Base-by-base conservation (phyloP, 208 protist genomes). In the Wallacemonas rigidus region DNA sequence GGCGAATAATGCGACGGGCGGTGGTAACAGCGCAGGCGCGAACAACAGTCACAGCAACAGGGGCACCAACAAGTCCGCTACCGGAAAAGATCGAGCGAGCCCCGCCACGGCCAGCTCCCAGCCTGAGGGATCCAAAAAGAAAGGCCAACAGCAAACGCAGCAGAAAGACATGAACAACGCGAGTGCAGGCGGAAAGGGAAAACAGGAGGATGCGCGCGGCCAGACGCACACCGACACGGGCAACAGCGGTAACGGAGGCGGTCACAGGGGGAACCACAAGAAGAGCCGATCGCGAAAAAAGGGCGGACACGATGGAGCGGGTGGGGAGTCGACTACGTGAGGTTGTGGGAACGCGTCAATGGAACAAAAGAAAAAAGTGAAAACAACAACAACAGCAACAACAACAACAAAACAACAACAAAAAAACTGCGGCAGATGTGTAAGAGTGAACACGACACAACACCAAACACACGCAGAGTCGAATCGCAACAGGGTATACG, bases 121-220 rank as follows among this genome's bases (percentile, higher is more conserved):
- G 44, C 40, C 41, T 15, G 44, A n/a, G 5, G 51, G 69, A 17
- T 47, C 3, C 43, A 76, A 57, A 47, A 72, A 65, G 53, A 69
- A 69, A 14, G 44, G 17, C 36, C 55, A 51, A 15, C 67, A 62
- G 14, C 71, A 55, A 39, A 60, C 63, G 12, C 48, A 50, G 45
- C 45, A 68, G 17, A 75, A 76, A 48, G 75, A 72, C 15, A 65
- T 17, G 39, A 65, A 40, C n/a, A 57, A 62, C 35, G 56, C 35
- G 35, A 41, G 57, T 44, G 41, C 2, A 3, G 56, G n/a, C 45
- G 56, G 35, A 2, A 57, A 51, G 40, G 43, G 12, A 6, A 65
- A 65, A 35, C 60, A 65, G 17, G 60, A 50, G 41, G 60, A 57
- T 8, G 45, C 50, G 7, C 53, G 48, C 38, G 40, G 26, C 41